A percentile compares a stretch with the other conserved stretches of the same genome.
Conservation (phyloP, 495 filamentous ascomycete genomes). For the Lasiosphaeria hispida region DNA sequence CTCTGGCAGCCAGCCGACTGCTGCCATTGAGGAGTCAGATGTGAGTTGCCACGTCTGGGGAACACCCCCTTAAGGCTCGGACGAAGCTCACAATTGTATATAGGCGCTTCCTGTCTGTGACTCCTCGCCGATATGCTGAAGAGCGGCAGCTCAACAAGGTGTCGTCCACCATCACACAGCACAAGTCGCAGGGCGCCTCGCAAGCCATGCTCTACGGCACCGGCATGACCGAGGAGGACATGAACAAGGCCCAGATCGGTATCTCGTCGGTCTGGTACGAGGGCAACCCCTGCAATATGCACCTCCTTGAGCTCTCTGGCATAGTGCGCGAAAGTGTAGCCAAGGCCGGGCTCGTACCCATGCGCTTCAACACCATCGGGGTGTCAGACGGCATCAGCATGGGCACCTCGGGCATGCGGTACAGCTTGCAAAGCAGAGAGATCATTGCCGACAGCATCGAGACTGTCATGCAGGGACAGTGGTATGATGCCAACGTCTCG, state of each 20-base stretch:
- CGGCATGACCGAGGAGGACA: conserved; percentile 75
- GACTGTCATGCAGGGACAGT: conserved; percentile 98
- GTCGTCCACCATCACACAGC: conserved; percentile 83
- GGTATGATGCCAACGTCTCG: conserved; percentile 98
- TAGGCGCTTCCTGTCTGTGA: conserved; percentile 43
- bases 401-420: conserved; percentile 88
- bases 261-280: conserved; percentile 90
- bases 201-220: conserved; percentile 99
- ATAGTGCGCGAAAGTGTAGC: conserved; percentile 82
- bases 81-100: conserved; percentile 2
- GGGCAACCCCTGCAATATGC: conserved; percentile 99
- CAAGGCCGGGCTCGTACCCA: conserved; percentile 72
- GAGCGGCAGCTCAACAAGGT: conserved; percentile 69
- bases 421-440: conserved; percentile 88
- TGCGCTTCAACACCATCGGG: conserved; percentile 97
- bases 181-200: conserved; percentile 94
- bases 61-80: background rate
- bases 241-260: conserved; percentile 93
- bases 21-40: conserved; percentile 36
- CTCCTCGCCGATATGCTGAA: conserved; percentile 41
- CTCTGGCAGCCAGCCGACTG: conserved; percentile 37
- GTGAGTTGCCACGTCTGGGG: conserved; percentile 26
- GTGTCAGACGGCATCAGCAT: conserved; percentile 85
- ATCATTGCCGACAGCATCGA: conserved; percentile 97
- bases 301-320: conserved; percentile 82